Percentiles rank a stretch among this genome's conserved stretches.
phyloP scores from a whole-genome alignment of 306 rosid species.

The Cyclanthera cordifolia region DNA sequence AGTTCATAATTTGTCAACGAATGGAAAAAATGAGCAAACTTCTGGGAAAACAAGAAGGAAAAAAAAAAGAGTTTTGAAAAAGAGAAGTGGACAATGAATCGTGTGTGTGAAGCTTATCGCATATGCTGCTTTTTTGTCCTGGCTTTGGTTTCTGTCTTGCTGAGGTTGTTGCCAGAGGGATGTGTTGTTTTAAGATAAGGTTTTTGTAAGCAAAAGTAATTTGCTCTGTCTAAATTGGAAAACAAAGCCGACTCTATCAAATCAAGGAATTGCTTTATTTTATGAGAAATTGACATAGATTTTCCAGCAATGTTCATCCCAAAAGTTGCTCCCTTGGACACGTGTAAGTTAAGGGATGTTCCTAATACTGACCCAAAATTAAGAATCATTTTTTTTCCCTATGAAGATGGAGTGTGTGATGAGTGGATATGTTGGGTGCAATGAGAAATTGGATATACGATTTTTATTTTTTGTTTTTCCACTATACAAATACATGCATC shows the following conservation, averaged over 20 bases:
- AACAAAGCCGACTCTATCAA: neutral
- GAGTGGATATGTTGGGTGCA: neutral
- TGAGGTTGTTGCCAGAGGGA: neutral
- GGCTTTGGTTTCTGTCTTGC: neutral
- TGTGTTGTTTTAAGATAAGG: conserved; percentile 7
- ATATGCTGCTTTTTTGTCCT: neutral
- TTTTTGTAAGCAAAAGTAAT: conserved; percentile 4
- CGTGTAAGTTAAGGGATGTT: conserved; percentile 5
- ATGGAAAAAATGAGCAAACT: neutral
- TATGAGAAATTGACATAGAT: conserved; percentile 1
- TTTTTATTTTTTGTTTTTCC: neutral
- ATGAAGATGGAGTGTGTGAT: neutral
- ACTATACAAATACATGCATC: too few relatives aligned
- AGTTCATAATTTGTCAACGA: neutral
- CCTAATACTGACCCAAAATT: conserved; percentile 6
- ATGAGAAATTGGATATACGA: neutral
- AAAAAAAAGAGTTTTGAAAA: too few relatives aligned
- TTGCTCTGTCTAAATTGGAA: neutral
- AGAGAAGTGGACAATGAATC: neutral
- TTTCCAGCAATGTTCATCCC: conserved; percentile 7
- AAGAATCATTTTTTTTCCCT: neutral
- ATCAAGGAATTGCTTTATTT: neutral
- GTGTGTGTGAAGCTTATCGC: neutral
- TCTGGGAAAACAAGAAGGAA: neutral
- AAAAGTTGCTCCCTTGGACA: neutral